Evolutionary conservation across 306 rosid species (phyloP).

Genomic region (Oemleria cerasiformis): DNA sequence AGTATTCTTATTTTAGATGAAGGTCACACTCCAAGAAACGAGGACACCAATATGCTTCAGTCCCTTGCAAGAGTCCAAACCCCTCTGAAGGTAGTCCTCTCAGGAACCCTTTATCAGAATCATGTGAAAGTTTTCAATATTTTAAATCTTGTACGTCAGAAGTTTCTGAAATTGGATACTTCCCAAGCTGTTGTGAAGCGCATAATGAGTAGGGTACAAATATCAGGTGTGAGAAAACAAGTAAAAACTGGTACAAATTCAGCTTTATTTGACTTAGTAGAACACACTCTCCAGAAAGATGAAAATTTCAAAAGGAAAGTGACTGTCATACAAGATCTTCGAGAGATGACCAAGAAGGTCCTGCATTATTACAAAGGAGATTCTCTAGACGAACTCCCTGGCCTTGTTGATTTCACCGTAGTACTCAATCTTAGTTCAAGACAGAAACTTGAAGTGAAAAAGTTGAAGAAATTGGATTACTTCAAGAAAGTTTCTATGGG

Average conservation of each 20-base stretch:
- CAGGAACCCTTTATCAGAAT: conserved; percentile 86
- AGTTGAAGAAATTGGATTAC: conserved; percentile 44
- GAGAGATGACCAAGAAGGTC: conserved; percentile 82
- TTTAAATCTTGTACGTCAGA: conserved; percentile 75
- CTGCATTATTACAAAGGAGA: conserved; percentile 91
- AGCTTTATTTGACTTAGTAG: conserved; percentile 60
- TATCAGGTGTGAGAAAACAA: conserved; percentile 40
- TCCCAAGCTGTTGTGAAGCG: conserved; percentile 63
- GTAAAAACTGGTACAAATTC: conserved; percentile 35
- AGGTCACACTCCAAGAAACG: conserved; percentile 91
- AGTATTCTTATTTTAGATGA: conserved; percentile 77
- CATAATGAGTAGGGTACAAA: conserved; percentile 56
- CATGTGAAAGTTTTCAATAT: conserved; percentile 83
- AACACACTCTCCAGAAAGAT: conserved; percentile 74
- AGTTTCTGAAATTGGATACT: conserved; percentile 56
- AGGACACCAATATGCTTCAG: conserved; percentile 69
- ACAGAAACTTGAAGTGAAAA: conserved; percentile 53
- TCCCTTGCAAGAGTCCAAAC: conserved; percentile 73
- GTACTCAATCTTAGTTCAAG: conserved; percentile 53
- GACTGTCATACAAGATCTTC: conserved; percentile 68
- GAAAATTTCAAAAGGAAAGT: conserved; percentile 65
- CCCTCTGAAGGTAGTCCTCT: conserved; percentile 73
- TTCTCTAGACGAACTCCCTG: conserved; percentile 90
- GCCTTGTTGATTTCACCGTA: conserved; percentile 73
- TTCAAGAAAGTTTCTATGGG: conserved; percentile 65